Base-by-base conservation (phyloP, 2,329 filamentous ascomycete species). In the Fusarium caatingaense region DNA sequence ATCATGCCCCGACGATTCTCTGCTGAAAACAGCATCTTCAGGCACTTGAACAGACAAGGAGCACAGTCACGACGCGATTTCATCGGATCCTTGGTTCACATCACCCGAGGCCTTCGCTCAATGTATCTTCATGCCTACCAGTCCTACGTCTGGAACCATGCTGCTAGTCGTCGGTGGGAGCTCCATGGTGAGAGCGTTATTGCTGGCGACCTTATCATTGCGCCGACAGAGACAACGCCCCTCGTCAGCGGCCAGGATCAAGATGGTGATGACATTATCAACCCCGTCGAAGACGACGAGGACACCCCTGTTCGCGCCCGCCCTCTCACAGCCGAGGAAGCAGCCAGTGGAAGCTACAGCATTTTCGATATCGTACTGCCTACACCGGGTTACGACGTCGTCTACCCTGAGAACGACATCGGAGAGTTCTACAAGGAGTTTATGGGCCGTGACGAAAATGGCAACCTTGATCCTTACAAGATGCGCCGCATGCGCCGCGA, bases 111-210 rank as follows among this genome's bases (percentile, higher is more conserved):
- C 50, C 84, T 98, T 74, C 89, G 94, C 45, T 88, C 93, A 62
- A 98, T 99, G 92, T 99, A 98, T 78, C 91, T 97, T 18, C 96
- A 99, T 79, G 95, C 96, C 8, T 98, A 98, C 80, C 96, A 99
- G 79, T 97, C 93, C 8, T 88, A 94, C 40, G 90, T 99, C 11
- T 99, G 95, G 95, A 99, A 99, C 81, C 88, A 89, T 71, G 92
- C 89, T 15, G 93, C 89, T 3, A 93, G 92, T 70, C 89, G 91
- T 73, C 91, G 96, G 48, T 97, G 93, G 91, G 87, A 89, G 44
- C 82, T 88, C 5, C 91, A 92, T 77, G 94, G 94, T 53, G 80
- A 85, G 63, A 86, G 85, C 57, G 93, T 98, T 18, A 86, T 97
- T 16, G 88, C 91, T 72, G 96, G 96, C 32, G 96, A 99, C 78